A percentile compares a stretch with the other conserved stretches of the same genome.
These are phyloP conservation scores for Geotrichum fermentans DNA, from an alignment of 1,139 yeast species.

Conservation along the genomic window DNA sequence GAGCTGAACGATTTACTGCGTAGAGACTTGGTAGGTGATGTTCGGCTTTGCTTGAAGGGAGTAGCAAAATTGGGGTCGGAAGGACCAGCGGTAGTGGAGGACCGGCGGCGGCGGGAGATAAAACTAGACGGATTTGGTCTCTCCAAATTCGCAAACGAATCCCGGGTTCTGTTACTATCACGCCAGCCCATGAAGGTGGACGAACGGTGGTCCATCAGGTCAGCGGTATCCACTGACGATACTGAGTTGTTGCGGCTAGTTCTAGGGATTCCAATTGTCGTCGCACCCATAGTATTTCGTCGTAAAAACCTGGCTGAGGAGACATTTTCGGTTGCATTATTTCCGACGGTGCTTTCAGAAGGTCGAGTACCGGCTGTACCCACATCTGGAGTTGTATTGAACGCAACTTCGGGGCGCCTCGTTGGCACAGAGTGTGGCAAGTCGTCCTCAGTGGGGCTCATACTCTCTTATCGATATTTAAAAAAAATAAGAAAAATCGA, in stretches of 20 bases:
- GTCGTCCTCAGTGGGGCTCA: too few species aligned
- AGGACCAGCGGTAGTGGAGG: conserved; percentile 18
- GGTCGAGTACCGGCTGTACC: too few species aligned
- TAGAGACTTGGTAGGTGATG: background rate
- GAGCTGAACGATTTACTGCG: background rate
- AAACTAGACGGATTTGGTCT: conserved; percentile 19
- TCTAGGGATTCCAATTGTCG: background rate
- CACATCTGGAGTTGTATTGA: too few species aligned
- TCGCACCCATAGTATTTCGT: background rate
- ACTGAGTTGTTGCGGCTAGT: background rate
- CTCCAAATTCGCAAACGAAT: background rate
- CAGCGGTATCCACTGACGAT: conserved; percentile 18
- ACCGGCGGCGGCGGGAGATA: conserved; percentile 25
- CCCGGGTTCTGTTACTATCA: background rate
- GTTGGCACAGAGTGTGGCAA: too few species aligned
- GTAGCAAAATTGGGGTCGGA: background rate
- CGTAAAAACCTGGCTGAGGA: background rate
- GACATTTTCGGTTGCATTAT: background rate
- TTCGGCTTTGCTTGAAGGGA: background rate
- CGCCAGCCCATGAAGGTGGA: background rate
- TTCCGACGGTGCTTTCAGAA: too few species aligned
- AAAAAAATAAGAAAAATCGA: too few species aligned
- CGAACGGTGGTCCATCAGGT: conserved; percentile 17
- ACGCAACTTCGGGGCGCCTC: too few species aligned
- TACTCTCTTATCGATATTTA: too few species aligned